phyloP scores from a whole-genome alignment of 768 basidiomycete genomes.

The Kwoniella bestiolae region DNA sequence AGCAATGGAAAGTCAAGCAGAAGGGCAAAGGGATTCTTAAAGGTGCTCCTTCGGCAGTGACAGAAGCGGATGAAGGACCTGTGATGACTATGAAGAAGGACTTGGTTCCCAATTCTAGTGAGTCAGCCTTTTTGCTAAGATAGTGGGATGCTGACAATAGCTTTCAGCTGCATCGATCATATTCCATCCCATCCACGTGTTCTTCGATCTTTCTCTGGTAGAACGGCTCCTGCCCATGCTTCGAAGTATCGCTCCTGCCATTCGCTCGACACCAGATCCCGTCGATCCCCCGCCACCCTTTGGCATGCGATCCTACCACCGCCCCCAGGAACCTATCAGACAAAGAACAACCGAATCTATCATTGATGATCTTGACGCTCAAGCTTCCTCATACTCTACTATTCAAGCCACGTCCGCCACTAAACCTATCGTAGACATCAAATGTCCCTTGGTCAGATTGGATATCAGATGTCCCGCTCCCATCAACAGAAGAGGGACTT shows the following conservation, averaged over 20 bases:
- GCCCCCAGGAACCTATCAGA: background rate
- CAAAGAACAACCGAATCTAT: slow-evolving; percentile 58
- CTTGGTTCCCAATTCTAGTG: slow-evolving; percentile 15
- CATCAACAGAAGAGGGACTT: slow-evolving; percentile 61
- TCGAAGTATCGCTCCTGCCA: slow-evolving; percentile 31
- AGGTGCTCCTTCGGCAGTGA: background rate
- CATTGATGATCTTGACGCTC: slow-evolving; percentile 67
- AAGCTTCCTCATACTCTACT: slow-evolving; percentile 42
- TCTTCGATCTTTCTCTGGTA: slow-evolving; percentile 67
- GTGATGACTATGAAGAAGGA: slow-evolving; percentile 26
- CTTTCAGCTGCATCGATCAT: slow-evolving; percentile 31
- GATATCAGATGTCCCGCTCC: slow-evolving; percentile 73
- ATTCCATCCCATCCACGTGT: slow-evolving; percentile 69
- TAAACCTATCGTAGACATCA: slow-evolving; percentile 55
- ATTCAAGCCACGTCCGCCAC: slow-evolving; percentile 4
- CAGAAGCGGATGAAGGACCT: slow-evolving; percentile 11
- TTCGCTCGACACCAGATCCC: slow-evolving; percentile 5
- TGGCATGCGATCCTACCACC: background rate
- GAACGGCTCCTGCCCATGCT: slow-evolving; percentile 61
- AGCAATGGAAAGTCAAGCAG: slow-evolving; percentile 48
- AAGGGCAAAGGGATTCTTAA: slow-evolving; percentile 44
- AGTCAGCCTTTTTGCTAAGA: slow-evolving; percentile 9
- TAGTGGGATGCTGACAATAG: background rate
- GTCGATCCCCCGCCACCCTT: background rate
- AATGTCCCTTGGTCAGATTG: slow-evolving; percentile 67